Evolutionary conservation across 306 rosid species (phyloP).

Genomic region (Lathyrus oleraceus): DNA sequence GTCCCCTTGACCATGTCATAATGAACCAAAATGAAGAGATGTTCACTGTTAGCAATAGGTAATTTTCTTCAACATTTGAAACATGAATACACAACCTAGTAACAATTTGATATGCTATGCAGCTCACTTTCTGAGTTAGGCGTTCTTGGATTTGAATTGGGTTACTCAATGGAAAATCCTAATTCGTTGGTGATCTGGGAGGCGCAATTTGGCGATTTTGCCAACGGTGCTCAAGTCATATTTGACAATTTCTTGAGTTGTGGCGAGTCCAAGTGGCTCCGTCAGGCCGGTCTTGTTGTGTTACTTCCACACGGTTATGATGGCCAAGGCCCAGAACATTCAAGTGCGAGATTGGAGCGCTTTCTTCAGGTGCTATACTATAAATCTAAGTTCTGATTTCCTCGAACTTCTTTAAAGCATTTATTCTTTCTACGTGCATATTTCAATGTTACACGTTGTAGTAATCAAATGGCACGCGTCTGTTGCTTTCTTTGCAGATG

Average conservation of each 20-base stretch:
- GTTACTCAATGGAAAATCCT: slow-evolving; percentile 95
- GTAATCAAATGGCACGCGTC: slow-evolving; percentile 26
- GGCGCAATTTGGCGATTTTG: slow-evolving; percentile 97
- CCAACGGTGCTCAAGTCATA: slow-evolving; percentile 95
- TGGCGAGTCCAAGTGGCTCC: slow-evolving; percentile 96
- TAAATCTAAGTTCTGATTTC: slow-evolving; percentile 27
- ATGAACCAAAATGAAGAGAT: slow-evolving; percentile 77
- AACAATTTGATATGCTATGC: slow-evolving; percentile 38
- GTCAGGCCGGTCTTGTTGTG: slow-evolving; percentile 88
- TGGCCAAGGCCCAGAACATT: slow-evolving; percentile 98
- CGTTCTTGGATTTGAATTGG: slow-evolving; percentile 95
- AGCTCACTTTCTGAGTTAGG: slow-evolving; percentile 98
- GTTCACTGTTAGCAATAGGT: slow-evolving; percentile 99
- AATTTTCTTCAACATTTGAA: slow-evolving; percentile 24
- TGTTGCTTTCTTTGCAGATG: slow-evolving; percentile 59
- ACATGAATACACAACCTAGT: slow-evolving; percentile 18
- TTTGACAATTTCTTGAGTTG: slow-evolving; percentile 91
- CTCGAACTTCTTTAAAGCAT: slow-evolving; percentile 8
- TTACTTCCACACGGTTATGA: slow-evolving; percentile 96
- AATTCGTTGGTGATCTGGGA: slow-evolving; percentile 95
- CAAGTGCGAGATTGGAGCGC: slow-evolving; percentile 90
- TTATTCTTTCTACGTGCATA: neutral
- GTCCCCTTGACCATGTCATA: slow-evolving; percentile 76
- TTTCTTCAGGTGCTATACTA: slow-evolving; percentile 72
- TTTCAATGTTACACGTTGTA: slow-evolving; percentile 2